Conservation (phyloP, 331 rosid species). For the Quercus lobata region DNA sequence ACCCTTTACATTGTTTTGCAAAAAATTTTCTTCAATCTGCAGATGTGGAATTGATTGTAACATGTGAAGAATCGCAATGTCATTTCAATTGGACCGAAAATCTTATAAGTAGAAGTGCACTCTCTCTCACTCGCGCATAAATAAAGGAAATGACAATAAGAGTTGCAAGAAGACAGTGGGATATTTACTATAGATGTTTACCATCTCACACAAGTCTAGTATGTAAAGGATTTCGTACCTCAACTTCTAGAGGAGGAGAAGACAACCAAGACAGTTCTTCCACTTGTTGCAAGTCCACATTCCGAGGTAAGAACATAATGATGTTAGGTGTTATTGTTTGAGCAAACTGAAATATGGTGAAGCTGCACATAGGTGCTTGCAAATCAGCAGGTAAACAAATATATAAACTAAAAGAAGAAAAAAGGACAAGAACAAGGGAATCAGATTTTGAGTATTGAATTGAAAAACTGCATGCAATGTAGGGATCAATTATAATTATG, state of each 20-base stretch:
- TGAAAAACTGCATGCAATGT: not conserved
- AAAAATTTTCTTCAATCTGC: conserved; percentile 33
- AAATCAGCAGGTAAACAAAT: not conserved
- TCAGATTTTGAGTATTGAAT: not conserved
- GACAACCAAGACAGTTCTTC: conserved; percentile 33
- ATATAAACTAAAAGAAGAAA: not conserved
- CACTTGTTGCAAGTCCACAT: conserved; percentile 28
- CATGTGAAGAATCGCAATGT: not conserved
- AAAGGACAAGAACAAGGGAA: not conserved
- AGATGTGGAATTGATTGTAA: not conserved
- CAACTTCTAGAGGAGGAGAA: conserved; percentile 34
- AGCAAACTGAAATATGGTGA: conserved; percentile 29
- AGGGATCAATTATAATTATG: no score
- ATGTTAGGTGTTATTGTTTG: conserved; percentile 29
- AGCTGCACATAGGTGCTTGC: conserved; percentile 1
- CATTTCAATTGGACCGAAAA: not conserved
- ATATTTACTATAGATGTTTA: not conserved
- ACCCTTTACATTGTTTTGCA: conserved; percentile 19
- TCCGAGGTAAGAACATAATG: conserved; percentile 33
- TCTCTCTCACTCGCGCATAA: no score
- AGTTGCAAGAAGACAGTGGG: not conserved
- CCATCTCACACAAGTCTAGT: not conserved
- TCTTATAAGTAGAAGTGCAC: no score
- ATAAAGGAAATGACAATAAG: no score
- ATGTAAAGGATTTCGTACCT: conserved; percentile 8